A percentile compares a stretch with the other conserved stretches of the same genome.
phyloP scores from a whole-genome alignment of 129 eudicot species.

The Solidago caesia region DNA sequence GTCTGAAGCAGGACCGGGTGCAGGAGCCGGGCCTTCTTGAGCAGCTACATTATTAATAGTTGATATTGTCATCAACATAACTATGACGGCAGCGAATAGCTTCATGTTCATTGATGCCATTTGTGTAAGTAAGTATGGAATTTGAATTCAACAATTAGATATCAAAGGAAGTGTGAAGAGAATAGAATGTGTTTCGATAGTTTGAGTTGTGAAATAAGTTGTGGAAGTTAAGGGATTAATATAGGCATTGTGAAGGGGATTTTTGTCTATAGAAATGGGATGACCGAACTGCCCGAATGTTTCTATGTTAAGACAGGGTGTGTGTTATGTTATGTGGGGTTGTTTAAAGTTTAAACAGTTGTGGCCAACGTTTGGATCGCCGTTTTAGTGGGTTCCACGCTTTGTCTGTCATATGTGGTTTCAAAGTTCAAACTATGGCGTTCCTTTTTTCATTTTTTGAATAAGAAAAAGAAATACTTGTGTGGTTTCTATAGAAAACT shows the following conservation, averaged over 20 bases:
- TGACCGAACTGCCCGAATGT: conserved; percentile 42
- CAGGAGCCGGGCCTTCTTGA: conserved; percentile 41
- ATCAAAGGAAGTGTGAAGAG: neutral
- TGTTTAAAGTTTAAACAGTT: conserved; percentile 25
- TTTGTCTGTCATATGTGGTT: conserved; percentile 12
- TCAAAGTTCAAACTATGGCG: too few relatives aligned
- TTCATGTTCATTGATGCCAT: conserved; percentile 51
- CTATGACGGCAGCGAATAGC: conserved; percentile 29
- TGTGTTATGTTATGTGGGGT: conserved; percentile 9
- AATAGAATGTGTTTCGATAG: neutral
- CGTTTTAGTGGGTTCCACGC: conserved; percentile 31
- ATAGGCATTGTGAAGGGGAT: conserved; percentile 17
- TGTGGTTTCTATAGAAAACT: neutral
- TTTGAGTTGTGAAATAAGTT: neutral
- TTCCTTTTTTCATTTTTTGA: too few relatives aligned
- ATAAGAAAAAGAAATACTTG: neutral
- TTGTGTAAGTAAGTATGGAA: neutral
- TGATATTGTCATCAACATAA: conserved; percentile 25
- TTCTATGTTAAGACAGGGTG: conserved; percentile 31
- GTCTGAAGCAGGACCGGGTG: conserved; percentile 43
- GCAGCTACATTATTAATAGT: conserved; percentile 34
- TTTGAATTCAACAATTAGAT: neutral
- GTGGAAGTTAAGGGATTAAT: conserved; percentile 8
- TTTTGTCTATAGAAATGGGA: neutral
- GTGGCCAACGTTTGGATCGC: conserved; percentile 38